Base-by-base conservation (phyloP, 371 early-diverging fungal genomes). In the Saksenaea vasiformis region DNA sequence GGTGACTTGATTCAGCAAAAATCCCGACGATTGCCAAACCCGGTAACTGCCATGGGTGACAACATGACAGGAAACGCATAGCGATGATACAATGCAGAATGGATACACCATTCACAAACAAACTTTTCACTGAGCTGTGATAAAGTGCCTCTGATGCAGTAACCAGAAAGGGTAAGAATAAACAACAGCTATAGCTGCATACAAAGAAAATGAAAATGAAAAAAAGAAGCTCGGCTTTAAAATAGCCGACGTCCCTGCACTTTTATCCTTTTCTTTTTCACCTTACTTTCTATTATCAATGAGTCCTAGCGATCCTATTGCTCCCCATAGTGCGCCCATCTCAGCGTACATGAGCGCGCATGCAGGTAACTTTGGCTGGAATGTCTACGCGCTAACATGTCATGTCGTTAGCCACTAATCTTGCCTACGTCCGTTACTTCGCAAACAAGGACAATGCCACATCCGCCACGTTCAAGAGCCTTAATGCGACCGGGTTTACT, bases 291-390 rank as follows among this genome's bases (percentile, higher is more conserved):
- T n/a, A 39, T 22, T 22, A n/a, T 8, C 22, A 9, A 47, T 47
- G 51, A 22, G 5, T 26, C 17, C 51, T 22, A n/a, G 71, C 34
- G 82, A 81, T 35, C 75, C 82, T 31, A 78, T 81, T 62, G 75
- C 73, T 37, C 77, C 75, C 34, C 74, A 75, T 60, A 74, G 73
- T 69, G 76, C 70, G 1, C 73, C 77, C 37, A 78, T 75, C 59
- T 64, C 75, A 22, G 82, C 79, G 27, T 81, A 81, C 54, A 81
- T 81, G 82, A 74, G 73, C 24, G 82, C 66, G 0, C 82, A 81
- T 70, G 57, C 69, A 62, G 76, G 77, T 78, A 66, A 60, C 22
- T 22, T 22, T 41, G 43, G 0, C n/a, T 41, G 8, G 11, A 41
- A 41, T 17, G 14, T 0, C 1, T 0, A 17, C 19, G 19, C 14